Evolutionary conservation across 345 rosid genomes (phyloP).

Genomic region (Lagerstroemia speciosa): DNA sequence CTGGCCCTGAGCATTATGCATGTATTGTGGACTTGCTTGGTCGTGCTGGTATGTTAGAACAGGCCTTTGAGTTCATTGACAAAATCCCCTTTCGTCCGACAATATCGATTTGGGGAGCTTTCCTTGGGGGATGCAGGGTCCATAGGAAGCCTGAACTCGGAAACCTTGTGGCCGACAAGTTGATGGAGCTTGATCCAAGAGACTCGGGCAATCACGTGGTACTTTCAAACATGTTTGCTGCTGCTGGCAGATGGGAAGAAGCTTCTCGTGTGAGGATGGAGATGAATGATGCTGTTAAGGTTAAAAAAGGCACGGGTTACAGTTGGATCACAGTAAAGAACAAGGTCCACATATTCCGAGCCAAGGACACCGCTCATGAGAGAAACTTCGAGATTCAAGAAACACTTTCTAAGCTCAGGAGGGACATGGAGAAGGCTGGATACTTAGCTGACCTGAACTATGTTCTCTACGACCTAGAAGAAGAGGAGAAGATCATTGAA

Average conservation of each 20-base stretch:
- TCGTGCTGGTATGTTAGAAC: constrained; percentile 69
- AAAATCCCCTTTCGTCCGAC: constrained; percentile 64
- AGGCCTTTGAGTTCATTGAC: constrained; percentile 47
- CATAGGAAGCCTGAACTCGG: constrained; percentile 55
- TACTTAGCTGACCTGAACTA: constrained; percentile 49
- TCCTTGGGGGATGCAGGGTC: constrained; percentile 75
- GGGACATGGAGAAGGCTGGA: constrained; percentile 56
- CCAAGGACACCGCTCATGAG: constrained; percentile 61
- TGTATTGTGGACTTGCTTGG: constrained; percentile 80
- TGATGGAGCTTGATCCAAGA: constrained; percentile 67
- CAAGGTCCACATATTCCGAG: constrained; percentile 64
- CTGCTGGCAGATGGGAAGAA: constrained; percentile 88
- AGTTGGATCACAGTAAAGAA: constrained; percentile 77
- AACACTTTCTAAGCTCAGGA: constrained; percentile 38
- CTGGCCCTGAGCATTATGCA: constrained; percentile 74
- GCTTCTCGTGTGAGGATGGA: constrained; percentile 57
- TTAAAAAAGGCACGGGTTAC: constrained; percentile 71
- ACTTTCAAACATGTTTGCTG: constrained; percentile 73
- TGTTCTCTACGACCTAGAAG: constrained; percentile 71
- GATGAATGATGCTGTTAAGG: constrained; percentile 50
- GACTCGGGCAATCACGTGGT: constrained; percentile 78
- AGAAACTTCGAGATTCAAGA: constrained; percentile 56
- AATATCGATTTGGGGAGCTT: constrained; percentile 80
- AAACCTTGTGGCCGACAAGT: constrained; percentile 49
- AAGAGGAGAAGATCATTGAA: constrained; percentile 70